phyloP scores from a whole-genome alignment of 371 early-diverging fungal genomes.

The Spiromyces aspiralis region DNA sequence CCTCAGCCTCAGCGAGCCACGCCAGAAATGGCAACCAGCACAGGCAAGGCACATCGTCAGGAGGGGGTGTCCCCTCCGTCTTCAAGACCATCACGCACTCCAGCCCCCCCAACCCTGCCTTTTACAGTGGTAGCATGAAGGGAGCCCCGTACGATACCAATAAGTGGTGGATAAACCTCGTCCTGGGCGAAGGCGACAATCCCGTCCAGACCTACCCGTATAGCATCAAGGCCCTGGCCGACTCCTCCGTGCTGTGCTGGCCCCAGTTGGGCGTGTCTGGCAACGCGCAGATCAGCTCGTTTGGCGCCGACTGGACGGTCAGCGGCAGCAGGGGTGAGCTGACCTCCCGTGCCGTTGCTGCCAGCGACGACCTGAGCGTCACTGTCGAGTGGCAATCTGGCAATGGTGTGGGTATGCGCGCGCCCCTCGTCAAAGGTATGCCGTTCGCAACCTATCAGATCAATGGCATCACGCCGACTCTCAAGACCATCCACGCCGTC shows the following conservation, averaged over 20 bases:
- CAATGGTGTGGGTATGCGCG: background rate
- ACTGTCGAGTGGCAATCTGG: constrained; percentile 6
- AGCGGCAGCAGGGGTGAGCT: constrained; percentile 1
- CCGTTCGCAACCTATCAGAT: constrained; percentile 17
- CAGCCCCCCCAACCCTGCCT: background rate
- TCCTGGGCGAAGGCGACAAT: constrained; percentile 19
- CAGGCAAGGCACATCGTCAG: too few species aligned
- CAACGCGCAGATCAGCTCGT: constrained; percentile 16
- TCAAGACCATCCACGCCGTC: constrained; percentile 12
- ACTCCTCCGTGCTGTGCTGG: constrained; percentile 9
- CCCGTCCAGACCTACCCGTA: constrained; percentile 25
- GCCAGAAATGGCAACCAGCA: too few species aligned
- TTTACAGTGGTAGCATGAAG: background rate
- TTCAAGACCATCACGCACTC: background rate
- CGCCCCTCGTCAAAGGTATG: constrained; percentile 24
- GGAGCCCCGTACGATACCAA: constrained; percentile 26
- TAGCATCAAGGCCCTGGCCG: constrained; percentile 10
- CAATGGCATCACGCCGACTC: background rate
- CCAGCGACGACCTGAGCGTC: constrained; percentile 13
- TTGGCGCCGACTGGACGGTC: constrained; percentile 21
- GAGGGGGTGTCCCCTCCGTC: background rate
- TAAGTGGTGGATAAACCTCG: constrained; percentile 32
- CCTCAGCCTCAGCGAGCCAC: too few species aligned
- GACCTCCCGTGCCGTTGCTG: constrained; percentile 1
- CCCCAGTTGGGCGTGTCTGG: constrained; percentile 11